Evolutionary conservation across 345 rosid species (phyloP), one percentile per base, ranked within the genome.

Genomic region (Ceriops decandra): DNA sequence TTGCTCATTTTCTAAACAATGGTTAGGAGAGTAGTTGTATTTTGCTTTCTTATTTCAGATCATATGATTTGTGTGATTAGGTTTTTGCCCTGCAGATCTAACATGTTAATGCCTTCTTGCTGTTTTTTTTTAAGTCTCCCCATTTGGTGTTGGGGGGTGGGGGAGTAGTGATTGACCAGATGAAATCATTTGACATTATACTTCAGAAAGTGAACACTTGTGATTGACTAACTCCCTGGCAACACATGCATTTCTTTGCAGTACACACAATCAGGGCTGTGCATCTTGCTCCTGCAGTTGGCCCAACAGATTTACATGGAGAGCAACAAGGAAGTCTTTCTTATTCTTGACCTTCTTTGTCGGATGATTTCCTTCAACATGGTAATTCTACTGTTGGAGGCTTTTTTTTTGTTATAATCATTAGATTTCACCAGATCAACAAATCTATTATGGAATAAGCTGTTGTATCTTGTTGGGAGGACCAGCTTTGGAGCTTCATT

Each of bases 301-400:
- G 93, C 93, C 62, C 89, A 88, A 56, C 49, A 42, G 49, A 5
- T 42, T 17, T 42, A 42, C 49, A 13, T 16, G 53, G 96, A 87
- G 72, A 76, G 78, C 70, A 88, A 80, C 28, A 70, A 77, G 66
- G 93, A 91, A 77, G 82, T 82, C 64, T 71, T 76, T 82, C 82
- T 61, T 78, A 85, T 71, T 76, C 87, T 95, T 42, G 95, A 91
- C 73, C 85, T 95, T 60, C 83, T 95, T 64, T 74, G 79, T 75
- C 86, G 87, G 66, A 84, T 95, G 90, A 87, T 89, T 69, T 88
- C 93, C 66, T 91, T 73, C 76, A 88, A 84, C 84, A 76, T 21
- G 95, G 98, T 93, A 52, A 42, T 42, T 42, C 49, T 42, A 42
- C 19, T 42, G 49, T 42, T 42, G 49, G 49, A 42, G 17, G 49